phyloP scores from a whole-genome alignment of 176 grass and related monocot genomes.

The Zea mays region DNA sequence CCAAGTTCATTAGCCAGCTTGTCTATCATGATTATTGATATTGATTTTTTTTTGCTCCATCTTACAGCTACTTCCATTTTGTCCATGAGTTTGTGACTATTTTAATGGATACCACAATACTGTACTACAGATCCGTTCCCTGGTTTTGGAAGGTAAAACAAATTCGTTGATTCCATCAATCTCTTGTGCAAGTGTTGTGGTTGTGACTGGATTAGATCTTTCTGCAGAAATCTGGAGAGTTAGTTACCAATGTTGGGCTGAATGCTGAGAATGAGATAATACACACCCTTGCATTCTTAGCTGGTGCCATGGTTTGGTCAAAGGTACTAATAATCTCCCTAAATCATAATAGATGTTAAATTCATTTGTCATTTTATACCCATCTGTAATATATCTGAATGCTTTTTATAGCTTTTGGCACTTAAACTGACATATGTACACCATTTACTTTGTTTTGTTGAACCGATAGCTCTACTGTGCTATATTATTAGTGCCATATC shows the following conservation, averaged over 20 bases:
- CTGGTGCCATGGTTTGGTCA: conserved; percentile 95
- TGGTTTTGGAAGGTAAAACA: conserved; percentile 93
- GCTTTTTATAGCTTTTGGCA: conserved; percentile 12
- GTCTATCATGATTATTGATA: not conserved
- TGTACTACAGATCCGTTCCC: conserved; percentile 82
- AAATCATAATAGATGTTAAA: not conserved
- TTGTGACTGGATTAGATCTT: conserved; percentile 37
- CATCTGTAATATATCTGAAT: not conserved
- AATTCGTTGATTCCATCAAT: conserved; percentile 14
- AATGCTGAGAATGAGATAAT: conserved; percentile 91
- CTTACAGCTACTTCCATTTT: conserved; percentile 81
- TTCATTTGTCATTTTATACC: not conserved
- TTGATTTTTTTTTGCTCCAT: conserved; percentile 22
- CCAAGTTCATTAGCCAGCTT: conserved; percentile 5
- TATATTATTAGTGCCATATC: conserved; percentile 20
- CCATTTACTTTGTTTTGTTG: not conserved
- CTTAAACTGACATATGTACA: conserved; percentile 11
- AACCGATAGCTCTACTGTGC: conserved; percentile 15
- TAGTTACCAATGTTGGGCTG: conserved; percentile 59
- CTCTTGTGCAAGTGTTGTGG: conserved; percentile 25
- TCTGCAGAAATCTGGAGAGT: conserved; percentile 66
- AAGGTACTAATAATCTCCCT: conserved; percentile 56
- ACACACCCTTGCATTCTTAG: conserved; percentile 97
- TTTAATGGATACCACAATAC: conserved; percentile 82
- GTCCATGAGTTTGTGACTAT: conserved; percentile 81